Evolutionary conservation across 1,284 basidiomycete species (phyloP).

Genomic region (Coniferiporia weirii): DNA sequence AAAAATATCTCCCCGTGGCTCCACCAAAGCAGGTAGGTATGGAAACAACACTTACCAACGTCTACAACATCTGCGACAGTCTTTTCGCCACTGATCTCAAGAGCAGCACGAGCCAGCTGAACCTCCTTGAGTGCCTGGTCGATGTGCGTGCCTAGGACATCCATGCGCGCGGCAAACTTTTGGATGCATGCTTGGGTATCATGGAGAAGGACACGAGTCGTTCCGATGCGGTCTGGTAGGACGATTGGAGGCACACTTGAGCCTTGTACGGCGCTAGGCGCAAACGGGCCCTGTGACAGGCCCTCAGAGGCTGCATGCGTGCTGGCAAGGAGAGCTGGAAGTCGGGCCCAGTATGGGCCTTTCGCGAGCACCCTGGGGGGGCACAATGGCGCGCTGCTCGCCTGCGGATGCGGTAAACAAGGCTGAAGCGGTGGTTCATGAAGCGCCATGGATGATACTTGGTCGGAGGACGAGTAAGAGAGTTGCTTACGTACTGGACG

Average conservation of each 20-base stretch:
- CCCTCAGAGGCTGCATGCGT: not conserved
- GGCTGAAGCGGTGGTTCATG: not conserved
- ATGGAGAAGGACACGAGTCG: constrained; percentile 12
- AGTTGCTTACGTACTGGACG: too few species aligned
- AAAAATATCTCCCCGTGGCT: not conserved
- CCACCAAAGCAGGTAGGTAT: not conserved
- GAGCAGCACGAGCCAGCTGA: constrained; percentile 8
- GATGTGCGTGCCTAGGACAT: constrained; percentile 3
- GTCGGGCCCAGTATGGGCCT: constrained; percentile 9
- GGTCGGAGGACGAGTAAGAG: not conserved
- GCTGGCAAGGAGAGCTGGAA: constrained; percentile 6
- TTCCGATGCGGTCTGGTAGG: constrained; percentile 13
- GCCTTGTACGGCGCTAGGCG: not conserved
- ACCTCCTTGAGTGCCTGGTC: constrained; percentile 14
- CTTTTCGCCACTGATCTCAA: constrained; percentile 6
- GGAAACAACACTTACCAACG: constrained; percentile 2
- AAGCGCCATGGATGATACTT: not conserved
- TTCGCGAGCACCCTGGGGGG: constrained; percentile 2
- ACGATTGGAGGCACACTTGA: constrained; percentile 2
- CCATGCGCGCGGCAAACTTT: constrained; percentile 16
- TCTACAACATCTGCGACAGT: constrained; percentile 10
- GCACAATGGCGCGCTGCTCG: not conserved
- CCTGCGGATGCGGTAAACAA: too few species aligned
- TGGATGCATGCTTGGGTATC: constrained; percentile 17
- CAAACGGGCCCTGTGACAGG: not conserved